Conservation (phyloP, 108 stramenopile genomes). For the Seminavis robusta region DNA sequence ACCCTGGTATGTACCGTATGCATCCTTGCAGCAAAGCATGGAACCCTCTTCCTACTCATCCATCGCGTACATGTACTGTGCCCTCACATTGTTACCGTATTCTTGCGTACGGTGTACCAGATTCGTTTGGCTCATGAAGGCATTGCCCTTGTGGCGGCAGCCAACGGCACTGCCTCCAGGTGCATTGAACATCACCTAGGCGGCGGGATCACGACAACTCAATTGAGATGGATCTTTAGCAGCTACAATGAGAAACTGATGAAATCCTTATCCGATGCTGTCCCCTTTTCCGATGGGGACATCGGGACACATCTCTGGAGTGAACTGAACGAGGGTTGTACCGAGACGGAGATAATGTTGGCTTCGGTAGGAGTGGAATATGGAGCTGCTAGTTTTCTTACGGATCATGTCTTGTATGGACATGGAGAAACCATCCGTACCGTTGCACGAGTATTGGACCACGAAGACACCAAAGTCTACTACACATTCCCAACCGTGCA, state of each 20-base stretch:
- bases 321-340: slow-evolving; percentile 19
- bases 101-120: too few species aligned
- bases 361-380: background rate
- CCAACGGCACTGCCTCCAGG: background rate
- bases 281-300: slow-evolving; percentile 13
- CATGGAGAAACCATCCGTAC: too few species aligned
- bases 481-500: too few species aligned
- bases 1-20: too few species aligned
- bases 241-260: slow-evolving; percentile 24
- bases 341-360: slow-evolving; percentile 12
- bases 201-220: slow-evolving; percentile 22
- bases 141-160: slow-evolving; percentile 1
- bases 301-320: slow-evolving; percentile 20
- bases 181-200: slow-evolving; percentile 18
- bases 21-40: too few species aligned
- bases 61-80: too few species aligned
- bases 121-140: slow-evolving; percentile 22
- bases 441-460: too few species aligned
- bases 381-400: slow-evolving; percentile 9
- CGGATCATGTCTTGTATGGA: background rate
- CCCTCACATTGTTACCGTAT: too few species aligned
- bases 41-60: too few species aligned
- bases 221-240: slow-evolving; percentile 30
- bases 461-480: background rate
- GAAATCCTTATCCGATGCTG: slow-evolving; percentile 16